phyloP scores from a whole-genome alignment of 352 stramenopile species.

The Phytophthora gonapodyides region DNA sequence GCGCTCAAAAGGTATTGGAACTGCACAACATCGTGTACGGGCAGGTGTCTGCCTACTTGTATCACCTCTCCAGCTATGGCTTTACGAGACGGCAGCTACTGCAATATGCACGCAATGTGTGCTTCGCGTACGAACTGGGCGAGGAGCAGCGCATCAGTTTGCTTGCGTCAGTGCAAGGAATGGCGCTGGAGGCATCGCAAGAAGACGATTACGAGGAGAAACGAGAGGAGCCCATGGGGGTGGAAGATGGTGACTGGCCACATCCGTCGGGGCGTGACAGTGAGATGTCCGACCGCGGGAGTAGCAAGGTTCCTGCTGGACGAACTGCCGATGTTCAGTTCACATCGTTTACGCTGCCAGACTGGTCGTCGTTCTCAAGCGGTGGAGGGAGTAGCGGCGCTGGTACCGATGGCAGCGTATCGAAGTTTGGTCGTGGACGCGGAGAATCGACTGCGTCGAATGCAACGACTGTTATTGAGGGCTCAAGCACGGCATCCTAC shows the following conservation, averaged over 20 bases:
- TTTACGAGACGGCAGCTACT: conserved; percentile 67
- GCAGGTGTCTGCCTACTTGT: conserved; percentile 73
- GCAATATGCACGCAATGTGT: conserved; percentile 77
- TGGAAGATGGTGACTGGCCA: conserved; percentile 31
- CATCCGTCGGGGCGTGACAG: conserved; percentile 25
- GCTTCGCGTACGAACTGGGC: conserved; percentile 78
- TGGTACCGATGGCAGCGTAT: conserved; percentile 27
- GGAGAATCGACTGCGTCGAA: conserved; percentile 42
- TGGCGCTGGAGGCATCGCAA: conserved; percentile 33
- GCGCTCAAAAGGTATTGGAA: conserved; percentile 70
- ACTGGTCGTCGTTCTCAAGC: conserved; percentile 60
- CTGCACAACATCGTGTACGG: conserved; percentile 84
- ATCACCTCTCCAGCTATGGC: conserved; percentile 76
- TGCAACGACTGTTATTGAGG: conserved; percentile 45
- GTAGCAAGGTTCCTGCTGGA: conserved; percentile 29
- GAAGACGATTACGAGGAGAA: conserved; percentile 52
- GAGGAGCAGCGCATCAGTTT: conserved; percentile 82
- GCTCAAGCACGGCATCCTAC: conserved; percentile 48
- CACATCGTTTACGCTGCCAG: conserved; percentile 58
- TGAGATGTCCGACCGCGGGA: conserved; percentile 29
- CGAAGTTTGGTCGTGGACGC: conserved; percentile 43
- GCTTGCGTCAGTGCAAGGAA: conserved; percentile 56
- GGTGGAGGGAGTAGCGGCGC: conserved; percentile 21
- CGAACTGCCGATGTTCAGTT: conserved; percentile 55
- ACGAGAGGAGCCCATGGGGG: conserved; percentile 34